Conservation (phyloP, 139 green algal genomes). For the Limnomonas spitsbergensis region DNA sequence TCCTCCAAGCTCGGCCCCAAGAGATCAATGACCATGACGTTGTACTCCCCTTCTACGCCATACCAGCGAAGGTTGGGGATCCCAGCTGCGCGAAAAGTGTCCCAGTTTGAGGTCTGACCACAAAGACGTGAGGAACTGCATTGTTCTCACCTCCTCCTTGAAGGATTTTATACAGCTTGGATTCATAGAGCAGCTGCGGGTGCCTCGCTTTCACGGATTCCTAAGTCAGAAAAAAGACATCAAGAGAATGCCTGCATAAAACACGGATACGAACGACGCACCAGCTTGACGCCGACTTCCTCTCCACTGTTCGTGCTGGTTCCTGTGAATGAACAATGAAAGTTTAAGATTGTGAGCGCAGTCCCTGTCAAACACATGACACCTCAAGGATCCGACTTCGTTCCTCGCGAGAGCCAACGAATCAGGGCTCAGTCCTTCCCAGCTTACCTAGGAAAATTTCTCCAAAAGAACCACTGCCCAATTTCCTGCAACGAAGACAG, state of each 20-base stretch:
- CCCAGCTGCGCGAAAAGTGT: conserved; percentile 66
- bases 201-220: conserved; percentile 85
- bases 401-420: no score
- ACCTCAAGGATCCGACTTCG: no score
- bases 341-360: no score
- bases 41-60: conserved; percentile 97
- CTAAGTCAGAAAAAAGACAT: conserved; percentile 45
- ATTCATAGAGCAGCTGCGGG: conserved; percentile 91
- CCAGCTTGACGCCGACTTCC: conserved; percentile 97
- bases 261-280: conserved; percentile 32
- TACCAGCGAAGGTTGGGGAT: conserved; percentile 98
- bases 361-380: no score
- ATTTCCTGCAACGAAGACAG: conserved; percentile 8
- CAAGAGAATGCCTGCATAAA: neutral
- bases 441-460: conserved; percentile 25
- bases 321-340: conserved; percentile 56
- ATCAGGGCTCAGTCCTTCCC: no score
- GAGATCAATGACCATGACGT: conserved; percentile 99
- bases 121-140: neutral
- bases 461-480: conserved; percentile 22
- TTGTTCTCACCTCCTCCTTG: conserved; percentile 77
- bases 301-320: conserved; percentile 93
- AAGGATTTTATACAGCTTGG: conserved; percentile 92
- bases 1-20: conserved; percentile 95
- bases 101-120: neutral